Evolutionary conservation across 805 yeast genomes (phyloP).

Genomic region (Starmerella ratchasimensis): DNA sequence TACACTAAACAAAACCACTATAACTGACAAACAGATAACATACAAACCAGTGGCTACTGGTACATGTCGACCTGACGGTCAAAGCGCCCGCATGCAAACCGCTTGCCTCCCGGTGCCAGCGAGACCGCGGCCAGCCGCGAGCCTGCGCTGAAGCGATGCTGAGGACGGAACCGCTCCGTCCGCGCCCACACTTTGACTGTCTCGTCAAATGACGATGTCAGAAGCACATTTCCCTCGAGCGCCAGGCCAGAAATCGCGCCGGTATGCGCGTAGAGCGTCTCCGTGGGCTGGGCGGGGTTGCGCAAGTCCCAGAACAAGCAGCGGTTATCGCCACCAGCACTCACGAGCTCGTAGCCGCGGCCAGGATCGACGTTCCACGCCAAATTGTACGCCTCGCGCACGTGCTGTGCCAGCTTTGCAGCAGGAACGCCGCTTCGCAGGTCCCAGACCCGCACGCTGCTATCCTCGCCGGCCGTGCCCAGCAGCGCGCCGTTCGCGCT

Average conservation of each 20-base stretch:
- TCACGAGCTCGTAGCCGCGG: constrained; percentile 45
- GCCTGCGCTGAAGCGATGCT: constrained; percentile 39
- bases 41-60: no score
- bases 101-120: not conserved
- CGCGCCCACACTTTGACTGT: constrained; percentile 47
- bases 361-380: constrained; percentile 44
- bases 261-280: constrained; percentile 59
- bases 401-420: constrained; percentile 50
- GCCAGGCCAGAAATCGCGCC: constrained; percentile 35
- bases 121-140: constrained; percentile 69
- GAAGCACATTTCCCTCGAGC: constrained; percentile 26
- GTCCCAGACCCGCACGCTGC: constrained; percentile 69
- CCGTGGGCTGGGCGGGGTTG: constrained; percentile 27
- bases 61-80: constrained; percentile 64
- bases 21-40: no score
- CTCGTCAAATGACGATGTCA: constrained; percentile 47
- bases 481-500: constrained; percentile 58
- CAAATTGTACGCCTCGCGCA: constrained; percentile 51
- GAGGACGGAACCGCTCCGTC: constrained; percentile 49
- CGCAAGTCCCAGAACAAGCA: constrained; percentile 83
- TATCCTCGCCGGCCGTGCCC: constrained; percentile 70
- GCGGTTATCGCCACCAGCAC: constrained; percentile 73
- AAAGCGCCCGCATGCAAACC: constrained; percentile 69
- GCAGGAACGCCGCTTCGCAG: constrained; percentile 60
- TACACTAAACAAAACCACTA: no score